Evolutionary conservation across 2,329 filamentous ascomycete species (phyloP).

Genomic region (Cordyceps cateniannulata): DNA sequence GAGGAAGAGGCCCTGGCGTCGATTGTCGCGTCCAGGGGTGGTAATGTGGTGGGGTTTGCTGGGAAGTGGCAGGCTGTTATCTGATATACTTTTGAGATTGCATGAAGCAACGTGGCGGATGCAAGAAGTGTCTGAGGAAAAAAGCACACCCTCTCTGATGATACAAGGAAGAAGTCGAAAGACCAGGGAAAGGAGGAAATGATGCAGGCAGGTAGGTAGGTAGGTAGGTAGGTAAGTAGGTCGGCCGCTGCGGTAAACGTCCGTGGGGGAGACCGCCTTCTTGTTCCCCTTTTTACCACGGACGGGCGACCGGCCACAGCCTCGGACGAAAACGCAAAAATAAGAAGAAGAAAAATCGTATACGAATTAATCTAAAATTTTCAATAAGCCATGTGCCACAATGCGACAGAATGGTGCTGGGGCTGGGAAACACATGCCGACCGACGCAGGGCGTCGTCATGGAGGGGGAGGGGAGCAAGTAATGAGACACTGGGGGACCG

Average conservation of each 20-base stretch:
- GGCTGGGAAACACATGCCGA: background rate
- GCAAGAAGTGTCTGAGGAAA: background rate
- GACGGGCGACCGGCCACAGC: too few relatives aligned
- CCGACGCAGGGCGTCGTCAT: background rate
- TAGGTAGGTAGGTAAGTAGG: too few relatives aligned
- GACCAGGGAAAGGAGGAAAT: background rate
- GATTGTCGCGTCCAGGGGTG: background rate
- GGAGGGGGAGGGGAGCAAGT: background rate
- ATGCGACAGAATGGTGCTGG: background rate
- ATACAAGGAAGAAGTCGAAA: too few relatives aligned
- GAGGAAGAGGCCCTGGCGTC: background rate
- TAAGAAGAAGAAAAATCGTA: background rate
- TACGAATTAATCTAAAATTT: background rate
- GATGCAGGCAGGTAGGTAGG: background rate
- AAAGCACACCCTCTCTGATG: background rate
- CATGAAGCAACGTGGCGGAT: background rate
- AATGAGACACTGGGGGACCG: constrained; percentile 1
- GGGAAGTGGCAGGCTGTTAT: background rate
- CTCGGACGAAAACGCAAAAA: too few relatives aligned
- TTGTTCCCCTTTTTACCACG: background rate
- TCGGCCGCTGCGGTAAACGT: too few relatives aligned
- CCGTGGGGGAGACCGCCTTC: background rate
- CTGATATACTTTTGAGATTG: background rate
- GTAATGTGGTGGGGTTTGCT: background rate
- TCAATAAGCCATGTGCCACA: background rate